phyloP scores from a whole-genome alignment of 1,284 basidiomycete species.

The Leccinum fuscescens region DNA sequence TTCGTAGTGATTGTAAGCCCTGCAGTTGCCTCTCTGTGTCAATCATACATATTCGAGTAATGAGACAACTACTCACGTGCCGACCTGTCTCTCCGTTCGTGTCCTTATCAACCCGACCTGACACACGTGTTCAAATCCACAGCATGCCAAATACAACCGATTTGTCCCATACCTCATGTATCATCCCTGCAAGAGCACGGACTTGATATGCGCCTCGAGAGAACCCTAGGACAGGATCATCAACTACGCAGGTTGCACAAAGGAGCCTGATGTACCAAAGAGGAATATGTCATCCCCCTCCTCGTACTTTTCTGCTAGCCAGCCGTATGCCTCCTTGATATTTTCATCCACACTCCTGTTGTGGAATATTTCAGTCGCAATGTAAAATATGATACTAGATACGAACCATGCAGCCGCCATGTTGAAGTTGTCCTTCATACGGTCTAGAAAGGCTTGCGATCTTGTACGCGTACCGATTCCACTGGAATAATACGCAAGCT shows the following conservation, averaged over 20 bases:
- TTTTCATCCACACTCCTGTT: background rate
- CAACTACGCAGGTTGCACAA: background rate
- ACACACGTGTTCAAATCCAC: background rate
- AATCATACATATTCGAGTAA: too few relatives aligned
- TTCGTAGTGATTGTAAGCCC: too few relatives aligned
- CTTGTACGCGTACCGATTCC: background rate
- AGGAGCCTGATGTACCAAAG: too few relatives aligned
- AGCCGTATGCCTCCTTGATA: too few relatives aligned
- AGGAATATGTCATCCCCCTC: too few relatives aligned
- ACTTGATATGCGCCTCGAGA: background rate
- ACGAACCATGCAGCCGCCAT: background rate
- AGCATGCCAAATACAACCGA: background rate
- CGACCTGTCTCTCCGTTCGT: conserved; percentile 12
- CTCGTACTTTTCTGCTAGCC: too few relatives aligned
- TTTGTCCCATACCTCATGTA: background rate
- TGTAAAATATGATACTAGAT: background rate
- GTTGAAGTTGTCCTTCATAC: background rate
- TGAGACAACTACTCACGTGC: conserved; percentile 1
- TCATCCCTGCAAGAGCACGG: background rate
- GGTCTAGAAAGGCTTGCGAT: background rate
- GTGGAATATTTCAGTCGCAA: background rate
- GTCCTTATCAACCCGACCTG: conserved; percentile 17
- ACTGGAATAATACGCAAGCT: background rate
- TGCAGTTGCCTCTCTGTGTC: too few relatives aligned
- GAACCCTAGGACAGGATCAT: background rate